Conservation (phyloP, 805 yeast genomes). For the Myxozyma nipponensis region DNA sequence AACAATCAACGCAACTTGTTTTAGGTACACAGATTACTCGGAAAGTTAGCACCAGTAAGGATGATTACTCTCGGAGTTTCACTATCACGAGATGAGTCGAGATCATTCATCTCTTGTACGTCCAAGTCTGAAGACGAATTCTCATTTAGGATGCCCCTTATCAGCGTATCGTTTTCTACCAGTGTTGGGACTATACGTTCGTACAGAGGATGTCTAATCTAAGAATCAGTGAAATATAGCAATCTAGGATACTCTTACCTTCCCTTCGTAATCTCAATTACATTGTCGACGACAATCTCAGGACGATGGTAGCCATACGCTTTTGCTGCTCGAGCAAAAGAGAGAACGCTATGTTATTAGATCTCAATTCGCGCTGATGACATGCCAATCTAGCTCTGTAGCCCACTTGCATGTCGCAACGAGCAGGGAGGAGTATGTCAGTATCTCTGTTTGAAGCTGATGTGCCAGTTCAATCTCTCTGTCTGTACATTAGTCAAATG, state of each 20-base stretch:
- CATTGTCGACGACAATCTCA: conserved; percentile 31
- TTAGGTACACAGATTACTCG: conserved; percentile 53
- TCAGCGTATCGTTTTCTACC: conserved; percentile 44
- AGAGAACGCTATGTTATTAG: conserved; percentile 32
- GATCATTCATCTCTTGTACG: conserved; percentile 19
- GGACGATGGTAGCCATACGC: conserved; percentile 38
- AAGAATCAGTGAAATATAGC: too few species aligned
- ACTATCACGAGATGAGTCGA: too few species aligned
- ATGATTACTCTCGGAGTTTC: too few species aligned
- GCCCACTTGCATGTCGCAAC: conserved; percentile 29
- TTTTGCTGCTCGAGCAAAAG: conserved; percentile 38
- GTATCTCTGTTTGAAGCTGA: conserved; percentile 34
- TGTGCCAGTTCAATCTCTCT: conserved; percentile 43
- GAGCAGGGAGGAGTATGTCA: conserved; percentile 23
- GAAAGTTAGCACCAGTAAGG: conserved; percentile 49
- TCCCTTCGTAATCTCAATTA: conserved; percentile 41
- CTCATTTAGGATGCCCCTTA: conserved; percentile 32
- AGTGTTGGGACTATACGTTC: conserved; percentile 42
- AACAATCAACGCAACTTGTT: conserved; percentile 49
- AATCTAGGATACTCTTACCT: conserved; percentile 1
- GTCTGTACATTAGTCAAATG: conserved; percentile 29
- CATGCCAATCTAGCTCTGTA: conserved; percentile 40
- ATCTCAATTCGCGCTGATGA: too few species aligned
- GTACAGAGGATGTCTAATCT: conserved; percentile 45
- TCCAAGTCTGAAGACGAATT: not conserved